Conservation (phyloP, 192 early-diverging fungal genomes). For the Coemansia sp. region DNA sequence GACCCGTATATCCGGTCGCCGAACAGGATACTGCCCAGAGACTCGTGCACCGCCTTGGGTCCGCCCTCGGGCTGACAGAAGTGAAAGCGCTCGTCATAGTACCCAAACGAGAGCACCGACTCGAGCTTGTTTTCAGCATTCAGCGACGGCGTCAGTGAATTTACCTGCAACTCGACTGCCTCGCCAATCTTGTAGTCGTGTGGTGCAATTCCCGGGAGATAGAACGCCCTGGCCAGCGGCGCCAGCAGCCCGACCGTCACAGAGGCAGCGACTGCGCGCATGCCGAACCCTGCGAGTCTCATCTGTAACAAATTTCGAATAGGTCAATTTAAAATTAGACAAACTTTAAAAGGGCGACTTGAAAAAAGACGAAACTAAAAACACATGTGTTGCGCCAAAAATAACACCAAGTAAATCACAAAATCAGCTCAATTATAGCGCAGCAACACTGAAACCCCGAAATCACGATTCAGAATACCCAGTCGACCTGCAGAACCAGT, state of each 20-base stretch:
- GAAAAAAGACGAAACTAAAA: not conserved
- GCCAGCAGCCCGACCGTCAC: conserved; percentile 11
- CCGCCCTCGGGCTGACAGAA: conserved; percentile 77
- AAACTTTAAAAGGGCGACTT: not conserved
- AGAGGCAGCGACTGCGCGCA: conserved; percentile 4
- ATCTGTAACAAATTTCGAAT: conserved; percentile 6
- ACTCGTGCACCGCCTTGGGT: conserved; percentile 68
- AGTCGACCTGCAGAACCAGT: not conserved
- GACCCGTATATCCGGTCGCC: conserved; percentile 91
- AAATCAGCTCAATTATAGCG: not conserved
- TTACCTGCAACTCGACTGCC: conserved; percentile 77
- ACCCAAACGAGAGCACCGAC: conserved; percentile 83
- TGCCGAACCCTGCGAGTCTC: conserved; percentile 7
- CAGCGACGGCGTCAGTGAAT: conserved; percentile 78
- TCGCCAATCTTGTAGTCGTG: conserved; percentile 73
- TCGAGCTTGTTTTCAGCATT: conserved; percentile 63
- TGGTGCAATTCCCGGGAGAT: conserved; percentile 92
- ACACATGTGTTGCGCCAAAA: too few species aligned
- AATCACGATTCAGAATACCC: not conserved
- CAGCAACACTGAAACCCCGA: not conserved
- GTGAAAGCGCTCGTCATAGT: conserved; percentile 83
- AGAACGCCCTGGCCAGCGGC: conserved; percentile 64
- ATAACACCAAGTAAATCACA: not conserved
- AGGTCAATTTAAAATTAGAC: not conserved
- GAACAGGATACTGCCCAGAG: conserved; percentile 91